Percentiles rank a stretch among this genome's conserved stretches.
Evolutionary conservation across 768 basidiomycete genomes (phyloP).

Genomic region (Strobilomyces echinocephalus): DNA sequence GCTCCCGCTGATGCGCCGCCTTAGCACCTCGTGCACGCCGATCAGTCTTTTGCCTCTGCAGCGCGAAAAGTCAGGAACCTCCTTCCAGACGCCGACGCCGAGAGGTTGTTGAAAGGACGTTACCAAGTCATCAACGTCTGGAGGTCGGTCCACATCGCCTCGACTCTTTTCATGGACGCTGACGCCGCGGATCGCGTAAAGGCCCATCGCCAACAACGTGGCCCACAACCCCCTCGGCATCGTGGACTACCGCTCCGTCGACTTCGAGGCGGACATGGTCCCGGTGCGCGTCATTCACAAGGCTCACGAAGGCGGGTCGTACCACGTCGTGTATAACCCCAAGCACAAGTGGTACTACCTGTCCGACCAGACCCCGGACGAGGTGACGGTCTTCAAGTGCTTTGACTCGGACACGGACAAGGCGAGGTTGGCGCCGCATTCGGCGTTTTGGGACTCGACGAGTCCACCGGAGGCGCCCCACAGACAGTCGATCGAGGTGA

Average conservation of each 20-base stretch:
- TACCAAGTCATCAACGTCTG: conserved; percentile 42
- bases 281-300: conserved; percentile 31
- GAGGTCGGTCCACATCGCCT: conserved; percentile 19
- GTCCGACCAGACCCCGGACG: conserved; percentile 33
- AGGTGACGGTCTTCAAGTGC: conserved; percentile 38
- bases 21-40: background rate
- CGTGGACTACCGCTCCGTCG: background rate
- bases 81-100: conserved; percentile 36
- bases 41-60: background rate
- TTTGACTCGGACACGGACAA: conserved; percentile 36
- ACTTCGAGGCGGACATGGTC: background rate
- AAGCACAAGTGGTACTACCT: conserved; percentile 36
- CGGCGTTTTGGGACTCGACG: conserved; percentile 16
- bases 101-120: conserved; percentile 36
- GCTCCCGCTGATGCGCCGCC: background rate
- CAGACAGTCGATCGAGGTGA: conserved; percentile 1
- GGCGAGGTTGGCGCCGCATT: conserved; percentile 36
- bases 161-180: too few relatives aligned
- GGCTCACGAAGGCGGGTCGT: conserved; percentile 18
- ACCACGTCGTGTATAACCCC: conserved; percentile 32
- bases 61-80: conserved; percentile 16
- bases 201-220: conserved; percentile 1
- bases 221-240: background rate
- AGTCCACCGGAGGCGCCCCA: background rate
- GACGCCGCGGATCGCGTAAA: background rate